Evolutionary conservation across 371 early-diverging fungal species (phyloP), one percentile per base, ranked within the genome.

Genomic region (Rhizopus arrhizus): DNA sequence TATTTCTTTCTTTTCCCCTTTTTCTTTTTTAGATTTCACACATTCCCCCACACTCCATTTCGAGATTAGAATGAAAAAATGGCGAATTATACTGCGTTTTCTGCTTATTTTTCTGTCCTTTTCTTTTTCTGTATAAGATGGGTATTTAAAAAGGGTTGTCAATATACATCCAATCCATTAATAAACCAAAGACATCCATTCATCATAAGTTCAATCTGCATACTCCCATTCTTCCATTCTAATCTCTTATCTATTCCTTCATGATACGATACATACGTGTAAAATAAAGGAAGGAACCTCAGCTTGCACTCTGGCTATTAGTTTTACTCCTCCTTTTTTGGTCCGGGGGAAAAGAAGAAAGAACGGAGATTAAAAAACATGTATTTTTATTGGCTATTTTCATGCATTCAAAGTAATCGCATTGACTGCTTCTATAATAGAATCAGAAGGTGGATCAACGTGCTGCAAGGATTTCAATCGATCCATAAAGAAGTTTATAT

Each of bases 341-440:
- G 11, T 43, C 43, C 43, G 43, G 43, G 11, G 13, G 45, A 29
- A n/a, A 54, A 12, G 15, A 29, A 12, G 32, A 40, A 41, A 35
- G 16, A 28, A 28, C 31, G 36, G 29, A 16, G 28, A 13, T 54
- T 54, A n/a, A 40, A 41, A 41, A 29, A 38, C 38, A 11, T 34
- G 12, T 50, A 12, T 41, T 36, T 67, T 52, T 31, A 56, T 11
- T 58, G 28, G 2, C 12, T 16, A 3, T 13, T 7, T 55, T 36
- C 45, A 15, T 56, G 31, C 46, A 45, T 56, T 46, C 16, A 46
- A 9, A 22, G 48, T 29, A 5, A 34, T 56, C 9, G 46, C 46
- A 10, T 92, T 89, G 29, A 90, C 92, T 3, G 84, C 81, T 4
- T 90, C 91, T 58, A 94, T 89, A 13, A 95, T 83, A 33, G 81